phyloP scores from a whole-genome alignment of 768 basidiomycete species.

The Kwoniella dendrophila region DNA sequence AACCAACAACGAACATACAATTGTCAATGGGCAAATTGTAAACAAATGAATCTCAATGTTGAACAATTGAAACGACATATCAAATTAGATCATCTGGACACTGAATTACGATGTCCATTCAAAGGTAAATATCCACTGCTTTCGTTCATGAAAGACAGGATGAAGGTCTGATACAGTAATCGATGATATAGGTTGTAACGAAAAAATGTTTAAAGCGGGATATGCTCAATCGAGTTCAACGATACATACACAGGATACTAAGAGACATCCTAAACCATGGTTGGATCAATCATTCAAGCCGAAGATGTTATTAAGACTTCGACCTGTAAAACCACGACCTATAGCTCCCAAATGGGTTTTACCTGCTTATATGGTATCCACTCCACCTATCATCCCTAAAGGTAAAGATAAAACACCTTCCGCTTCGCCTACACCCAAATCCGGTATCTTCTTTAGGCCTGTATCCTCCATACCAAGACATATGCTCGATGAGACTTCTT shows the following conservation, averaged over 20 bases:
- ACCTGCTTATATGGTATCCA: constrained; percentile 11
- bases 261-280: constrained; percentile 6
- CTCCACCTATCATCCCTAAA: background rate
- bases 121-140: background rate
- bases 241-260: background rate
- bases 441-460: background rate
- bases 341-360: background rate
- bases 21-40: constrained; percentile 12
- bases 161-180: background rate
- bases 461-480: background rate
- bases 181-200: background rate
- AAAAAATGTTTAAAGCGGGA: background rate
- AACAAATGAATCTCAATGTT: background rate
- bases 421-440: background rate
- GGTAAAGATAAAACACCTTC: background rate
- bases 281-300: background rate
- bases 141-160: background rate
- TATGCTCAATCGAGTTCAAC: background rate
- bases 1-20: background rate
- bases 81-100: constrained; percentile 6
- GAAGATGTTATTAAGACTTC: background rate
- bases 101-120: constrained; percentile 7
- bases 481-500: background rate
- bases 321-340: background rate
- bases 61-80: constrained; percentile 5